Evolutionary conservation across 1,284 basidiomycete species (phyloP), one percentile per base, ranked within the genome.

Genomic region (Sanguinoderma infundibulare): DNA sequence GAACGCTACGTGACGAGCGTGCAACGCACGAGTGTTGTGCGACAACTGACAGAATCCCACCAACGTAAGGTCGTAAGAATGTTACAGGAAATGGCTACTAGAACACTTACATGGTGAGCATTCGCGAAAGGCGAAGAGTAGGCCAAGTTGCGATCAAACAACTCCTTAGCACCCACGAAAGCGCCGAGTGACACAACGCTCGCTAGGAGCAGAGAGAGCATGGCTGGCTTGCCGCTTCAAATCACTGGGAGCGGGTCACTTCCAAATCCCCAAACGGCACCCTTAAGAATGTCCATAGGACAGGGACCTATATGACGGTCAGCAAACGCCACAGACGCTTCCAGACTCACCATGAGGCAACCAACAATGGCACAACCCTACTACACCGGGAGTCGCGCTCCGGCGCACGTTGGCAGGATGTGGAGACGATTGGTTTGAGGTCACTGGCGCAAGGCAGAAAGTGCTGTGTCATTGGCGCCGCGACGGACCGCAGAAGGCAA

Each of bases 81-180:
- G n/a, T 57, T 28, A n/a, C 28, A 38, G n/a, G n/a, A n/a, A n/a
- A n/a, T n/a, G n/a, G n/a, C n/a, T n/a, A n/a, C n/a, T 44, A 14
- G 34, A 14, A 34, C 9, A 65, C 74, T 55, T 67, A 79, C 82
- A 68, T 82, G 72, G 3, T 76, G 75, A 53, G 77, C 73, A 28
- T 77, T 75, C 17, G 69, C 64, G 67, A 83, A 84, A 0, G 83
- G 83, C n/a, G 82, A 83, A 7, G 72, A 67, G 63, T 84, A 84
- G 1, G 73, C 83, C 30, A 83, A 63, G 66, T 84, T 85, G 28
- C 77, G 76, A 59, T 82, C 78, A 51, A 81, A 73, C 1, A 79
- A 69, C 36, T 70, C 65, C 7, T 74, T 75, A 10, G 75, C 77
- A 53, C 53, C 61, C 2, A 57, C 63, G 5, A 65, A 53, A 28